Base-by-base conservation (phyloP, 345 rosid species). In the Ricinus communis region DNA sequence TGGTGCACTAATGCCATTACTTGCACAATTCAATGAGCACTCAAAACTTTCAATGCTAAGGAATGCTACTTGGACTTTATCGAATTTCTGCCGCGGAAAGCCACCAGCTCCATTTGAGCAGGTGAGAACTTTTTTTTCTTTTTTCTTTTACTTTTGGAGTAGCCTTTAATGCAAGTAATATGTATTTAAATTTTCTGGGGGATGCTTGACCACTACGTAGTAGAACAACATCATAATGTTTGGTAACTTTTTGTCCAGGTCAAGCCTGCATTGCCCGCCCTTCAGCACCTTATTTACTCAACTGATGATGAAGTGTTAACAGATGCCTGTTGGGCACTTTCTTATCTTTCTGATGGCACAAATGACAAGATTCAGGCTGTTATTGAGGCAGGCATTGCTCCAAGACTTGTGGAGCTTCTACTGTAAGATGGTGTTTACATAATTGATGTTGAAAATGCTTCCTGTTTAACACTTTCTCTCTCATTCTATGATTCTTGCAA, bases 321-420 rank as follows among this genome's bases (percentile, higher is more conserved):
- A 25, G 95, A 91, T 87, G 95, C 93, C 28, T 89, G 97, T 76
- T 91, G 97, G 97, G 97, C 93, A 65, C 83, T 86, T 31, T 86
- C 90, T 1, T 84, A 86, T 74, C 90, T 86, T 70, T 86, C 87
- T 30, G 97, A 91, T 81, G 95, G 95, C 33, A 89, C 97, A 31
- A 87, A 89, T 81, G 97, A 91, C 78, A 91, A 91, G 85, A 91
- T 91, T 65, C 95, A 89, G 77, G 87, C 95, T 60, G 97, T 91
- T 67, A 87, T 91, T 38, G 86, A 89, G 75, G 88, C 88, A 16
- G 97, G 93, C 71, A 87, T 91, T 74, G 85, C 87, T 68, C 85
- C 88, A 70, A 90, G 91, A 69, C 91, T 91, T 68, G 93, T 91
- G 74, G 91, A 87, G 83, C 91, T 89, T 82, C 80, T 91, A 70